Evolutionary conservation across 192 early-diverging fungal genomes (phyloP), one percentile per base, ranked within the genome.

Genomic region (Coemansia sp.): DNA sequence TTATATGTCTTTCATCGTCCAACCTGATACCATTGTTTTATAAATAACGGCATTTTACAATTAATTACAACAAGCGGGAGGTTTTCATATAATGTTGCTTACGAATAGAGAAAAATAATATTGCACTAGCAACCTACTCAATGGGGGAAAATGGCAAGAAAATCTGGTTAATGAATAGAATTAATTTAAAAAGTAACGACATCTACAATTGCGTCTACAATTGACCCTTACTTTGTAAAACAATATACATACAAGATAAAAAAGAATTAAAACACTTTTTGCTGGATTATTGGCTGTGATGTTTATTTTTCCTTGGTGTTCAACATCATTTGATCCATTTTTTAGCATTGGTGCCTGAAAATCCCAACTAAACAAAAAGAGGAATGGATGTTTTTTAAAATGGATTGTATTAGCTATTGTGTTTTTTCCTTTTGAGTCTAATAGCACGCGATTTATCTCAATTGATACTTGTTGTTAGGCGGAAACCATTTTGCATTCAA

Each of bases 201-300:
- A 22, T 52, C 49, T 22, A 52, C 49, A 52, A 52, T 52, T 52
- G 49, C 26, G 49, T 22, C 49, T 52, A 52, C 49, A 52, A 52
- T 52, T 22, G 26, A 26, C 19, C 10, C 10, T 18, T 22, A 22
- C 49, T 52, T 52, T 52, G 26, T 19, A 52, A 52, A 52, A 52
- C 49, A 52, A 52, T 52, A 52, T 21, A 52, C 46, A 22, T 1
- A 22, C 19, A 26, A 22, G 1, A 52, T 7, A 52, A 6, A n/a
- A n/a, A n/a, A n/a, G n/a, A n/a, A n/a, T n/a, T n/a, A n/a, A n/a
- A n/a, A n/a, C n/a, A n/a, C n/a, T n/a, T n/a, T n/a, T n/a, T n/a
- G n/a, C n/a, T n/a, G 41, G 41, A 11, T 42, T 6, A 52, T 18
- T 22, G 49, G 49, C 19, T 52, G 49, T 52, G 19, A 12, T 1